Conservation (phyloP, 2,329 filamentous ascomycete genomes). For the Eutypella sp. region DNA sequence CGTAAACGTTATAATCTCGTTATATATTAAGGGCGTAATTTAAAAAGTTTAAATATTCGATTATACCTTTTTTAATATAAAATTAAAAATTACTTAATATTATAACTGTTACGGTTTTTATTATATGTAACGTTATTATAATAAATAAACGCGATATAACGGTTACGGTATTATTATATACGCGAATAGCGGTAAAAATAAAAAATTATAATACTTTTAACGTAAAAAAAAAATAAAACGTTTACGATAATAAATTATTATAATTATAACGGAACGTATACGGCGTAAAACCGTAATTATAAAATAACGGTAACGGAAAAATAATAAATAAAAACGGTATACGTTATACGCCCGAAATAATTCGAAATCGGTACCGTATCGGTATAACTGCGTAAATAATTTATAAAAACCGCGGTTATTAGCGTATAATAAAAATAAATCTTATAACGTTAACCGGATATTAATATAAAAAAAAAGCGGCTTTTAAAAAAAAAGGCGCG, state of each 20-base stretch:
- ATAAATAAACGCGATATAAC: neutral
- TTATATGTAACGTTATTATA: neutral
- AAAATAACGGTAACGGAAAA: neutral
- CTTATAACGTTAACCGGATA: too few species aligned
- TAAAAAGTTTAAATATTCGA: neutral
- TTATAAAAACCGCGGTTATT: too few species aligned
- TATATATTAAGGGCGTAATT: neutral
- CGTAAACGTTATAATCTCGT: neutral
- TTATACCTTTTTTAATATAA: neutral
- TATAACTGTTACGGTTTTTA: neutral
- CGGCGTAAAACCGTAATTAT: neutral
- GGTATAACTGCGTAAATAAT: too few species aligned
- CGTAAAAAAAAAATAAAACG: neutral
- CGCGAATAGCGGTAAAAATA: neutral
- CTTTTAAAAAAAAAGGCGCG: too few species aligned
- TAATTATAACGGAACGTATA: neutral
- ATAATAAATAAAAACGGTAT: neutral
- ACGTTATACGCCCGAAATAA: neutral
- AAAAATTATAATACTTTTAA: neutral
- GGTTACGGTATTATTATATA: neutral
- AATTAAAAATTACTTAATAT: neutral
- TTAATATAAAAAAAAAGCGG: too few species aligned
- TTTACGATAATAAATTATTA: neutral
- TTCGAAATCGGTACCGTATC: too few species aligned
- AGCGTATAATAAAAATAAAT: too few species aligned